Evolutionary conservation across 768 basidiomycete species (phyloP), one percentile per base, ranked within the genome.

Genomic region (Asterophora parasitica): DNA sequence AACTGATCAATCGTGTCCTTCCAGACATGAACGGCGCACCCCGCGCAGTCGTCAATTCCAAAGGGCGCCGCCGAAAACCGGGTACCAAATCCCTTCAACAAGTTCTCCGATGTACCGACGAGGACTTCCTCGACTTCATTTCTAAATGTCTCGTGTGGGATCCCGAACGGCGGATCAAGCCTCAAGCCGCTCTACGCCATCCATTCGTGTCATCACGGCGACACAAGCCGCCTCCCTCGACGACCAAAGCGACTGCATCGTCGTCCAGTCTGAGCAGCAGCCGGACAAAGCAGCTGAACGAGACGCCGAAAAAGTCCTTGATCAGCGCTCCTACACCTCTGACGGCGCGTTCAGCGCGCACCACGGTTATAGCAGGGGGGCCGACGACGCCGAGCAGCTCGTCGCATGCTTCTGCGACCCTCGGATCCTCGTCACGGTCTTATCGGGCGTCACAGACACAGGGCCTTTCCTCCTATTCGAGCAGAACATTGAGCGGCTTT

Each of bases 91-190:
- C 90, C 0, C 77, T 99, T 44, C 79, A 84, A 12, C 86, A 92
- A 60, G 92, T 94, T 33, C 76, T 99, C 41, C 83, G 90, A 47
- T 90, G 86, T 61, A 90, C 93, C 49, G 96, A 98, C 61, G 92
- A 95, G 49, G 83, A 89, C 36, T 98, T 99, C 56, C 76, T 99
- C 48, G 96, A 99, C 69, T 99, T 99, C 64, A 87, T 98, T 54
- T 77, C 89, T 1, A 97, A 95, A 64, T 99, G 96, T 67, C 75
- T 99, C n/a, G 77, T 89, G 23, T 99, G 94, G 94, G 96, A 99
- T 69, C 96, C 96, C 7, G 95, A 98, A 58, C 81, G 90, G 42
- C 81, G 96, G 27, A 77, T 99, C 62, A 98, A 96, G 65, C 95
- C 95, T 4, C 88, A 92, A 57, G 79, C 87, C 8, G 95, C 95